Base-by-base conservation (phyloP, 2,329 filamentous ascomycete species). In the Myriosclerotinia curreyana region DNA sequence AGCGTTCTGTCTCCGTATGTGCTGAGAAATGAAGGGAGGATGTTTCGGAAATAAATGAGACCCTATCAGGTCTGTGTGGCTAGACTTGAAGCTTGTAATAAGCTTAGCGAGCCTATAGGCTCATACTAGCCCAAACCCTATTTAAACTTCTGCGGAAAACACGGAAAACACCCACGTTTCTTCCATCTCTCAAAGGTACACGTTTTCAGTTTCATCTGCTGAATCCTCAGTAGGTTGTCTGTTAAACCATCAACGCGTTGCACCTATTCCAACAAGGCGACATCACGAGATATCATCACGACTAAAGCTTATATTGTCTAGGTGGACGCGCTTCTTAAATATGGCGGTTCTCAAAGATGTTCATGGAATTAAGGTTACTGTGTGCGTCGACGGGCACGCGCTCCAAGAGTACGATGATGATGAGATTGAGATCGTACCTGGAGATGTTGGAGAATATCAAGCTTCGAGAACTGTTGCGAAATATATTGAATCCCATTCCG, bases 401-500 rank as follows among this genome's bases (percentile, higher is more conserved):
- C 44, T 59, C 6, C 22, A 60, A 42, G 54, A 64, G 22, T 60
- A 64, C 25, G 56, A 64, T 12, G 62, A 59, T 20, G 25, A 66
- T 54, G 46, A 34, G 2, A 8, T 46, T 12, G 56, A 65, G 28
- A 9, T 34, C 40, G 22, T 38, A 42, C 22, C 62, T 36, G 25
- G 44, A 28, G 46, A 53, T 0, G 46, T 38, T 3, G 62, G 12
- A 50, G 28, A 22, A 31, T 38, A 36, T 51, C 31, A 52, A 62
- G 64, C 51, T 46, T 22, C 58, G 5, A 60, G 38, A 31, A 65
- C 44, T 1, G 59, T 60, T 28, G 17, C 25, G 1, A 64, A 31
- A 52, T 60, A 64, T 34, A n/a, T 64, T n/a, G 62, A 64, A 25
- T 31, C 54, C 15, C 5, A 5, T 14, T 49, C 62, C 1, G 53